Base-by-base conservation (phyloP, 176 grass and related monocot genomes). In the Carex littledalei region DNA sequence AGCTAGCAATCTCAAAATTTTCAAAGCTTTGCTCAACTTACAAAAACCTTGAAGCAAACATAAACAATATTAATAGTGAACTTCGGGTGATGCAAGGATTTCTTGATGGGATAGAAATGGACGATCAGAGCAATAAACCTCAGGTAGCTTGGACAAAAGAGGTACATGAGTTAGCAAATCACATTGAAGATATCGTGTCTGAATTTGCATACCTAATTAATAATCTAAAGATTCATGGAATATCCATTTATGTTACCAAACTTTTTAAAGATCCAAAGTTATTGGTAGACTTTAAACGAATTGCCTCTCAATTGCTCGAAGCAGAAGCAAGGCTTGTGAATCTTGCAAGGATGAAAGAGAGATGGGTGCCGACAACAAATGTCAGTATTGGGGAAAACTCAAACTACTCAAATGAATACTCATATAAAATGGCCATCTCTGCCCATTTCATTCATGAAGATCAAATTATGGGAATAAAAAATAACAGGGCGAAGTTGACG, bases 161-260 rank as follows among this genome's bases (percentile, higher is more conserved):
- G 43, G 81, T 94, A 12, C 64, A 56, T 16, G 84, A 71, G 20
- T 0, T 85, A 17, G 78, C 85, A 14, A 85, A 85, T 18, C 73
- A 76, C 1, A 84, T 91, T 10, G 77, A 87, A 45, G 87, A 91
- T 66, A 88, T 86, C 17, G 67, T 91, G 53, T 85, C 85, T 7
- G 82, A 89, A 67, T 91, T 89, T 68, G 39, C 67, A 0, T 81
- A 81, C 59, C 2, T 85, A 8, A 49, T 62, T 20, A 12, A 12
- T 53, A 20, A 81, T 26, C n/a, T n/a, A 18, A 68, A 62, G 29
- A 54, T 72, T 47, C 52, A 59, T 34, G 45, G 84, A 3, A 56
- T n/a, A 35, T 4, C 10, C 0, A 16, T 62, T 49, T 67, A 52
- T 39, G 1, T 89, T 15, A 37, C 21, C 4, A 31, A 8, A 17